These are phyloP conservation scores for Cyathus olla DNA, from an alignment of 1,284 basidiomycete species.

Conservation along the genomic window DNA sequence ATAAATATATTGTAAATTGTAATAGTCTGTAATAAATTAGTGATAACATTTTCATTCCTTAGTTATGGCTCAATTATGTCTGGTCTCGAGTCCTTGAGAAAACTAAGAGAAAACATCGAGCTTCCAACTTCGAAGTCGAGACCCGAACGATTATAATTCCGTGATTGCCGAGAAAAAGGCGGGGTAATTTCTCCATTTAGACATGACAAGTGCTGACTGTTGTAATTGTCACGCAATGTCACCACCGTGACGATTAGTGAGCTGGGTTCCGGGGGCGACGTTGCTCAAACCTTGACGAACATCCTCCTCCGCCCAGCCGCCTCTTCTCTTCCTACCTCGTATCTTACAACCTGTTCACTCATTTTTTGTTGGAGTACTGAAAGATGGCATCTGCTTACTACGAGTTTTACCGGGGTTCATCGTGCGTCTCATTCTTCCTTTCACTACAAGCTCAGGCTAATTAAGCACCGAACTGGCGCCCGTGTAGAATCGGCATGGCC, in stretches of 20 bases:
- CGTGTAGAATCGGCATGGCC: constrained; percentile 91
- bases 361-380: not conserved
- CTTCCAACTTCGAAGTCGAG: not conserved
- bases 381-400: constrained; percentile 88
- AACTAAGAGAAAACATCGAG: too few relatives aligned
- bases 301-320: not conserved
- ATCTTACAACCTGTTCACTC: not conserved
- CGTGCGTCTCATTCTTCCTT: constrained; percentile 63
- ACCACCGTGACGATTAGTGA: too few relatives aligned
- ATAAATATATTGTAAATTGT: too few relatives aligned
- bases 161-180: not conserved
- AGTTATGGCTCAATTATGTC: too few relatives aligned
- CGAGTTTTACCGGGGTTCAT: constrained; percentile 91
- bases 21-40: too few relatives aligned
- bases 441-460: not conserved
- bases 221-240: not conserved
- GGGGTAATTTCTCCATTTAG: not conserved
- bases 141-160: not conserved
- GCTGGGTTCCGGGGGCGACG: too few relatives aligned
- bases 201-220: not conserved
- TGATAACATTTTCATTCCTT: too few relatives aligned
- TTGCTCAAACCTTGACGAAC: not conserved
- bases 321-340: not conserved
- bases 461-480: constrained; percentile 6
- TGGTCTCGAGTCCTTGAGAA: too few relatives aligned